Conservation (phyloP, 2,329 filamentous ascomycete genomes). For the Endoconidiophora laricicola region DNA sequence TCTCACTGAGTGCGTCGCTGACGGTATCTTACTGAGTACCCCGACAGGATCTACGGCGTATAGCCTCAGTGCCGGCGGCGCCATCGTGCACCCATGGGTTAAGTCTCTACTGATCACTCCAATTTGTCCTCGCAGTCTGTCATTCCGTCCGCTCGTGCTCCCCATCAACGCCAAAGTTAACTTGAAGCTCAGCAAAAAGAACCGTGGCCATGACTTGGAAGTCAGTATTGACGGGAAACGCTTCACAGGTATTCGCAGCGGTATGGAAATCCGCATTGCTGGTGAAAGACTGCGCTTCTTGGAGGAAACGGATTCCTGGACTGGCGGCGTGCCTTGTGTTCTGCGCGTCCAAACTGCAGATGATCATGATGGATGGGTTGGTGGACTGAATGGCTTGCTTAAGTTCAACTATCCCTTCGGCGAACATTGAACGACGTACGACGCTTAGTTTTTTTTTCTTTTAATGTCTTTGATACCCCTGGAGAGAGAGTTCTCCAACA, state of each 20-base stretch:
- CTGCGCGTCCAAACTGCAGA: constrained; percentile 44
- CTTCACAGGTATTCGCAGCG: constrained; percentile 49
- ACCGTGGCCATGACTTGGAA: constrained; percentile 58
- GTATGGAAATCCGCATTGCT: constrained; percentile 74
- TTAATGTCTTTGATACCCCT: neutral
- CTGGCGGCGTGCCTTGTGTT: constrained; percentile 79
- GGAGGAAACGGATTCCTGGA: constrained; percentile 68
- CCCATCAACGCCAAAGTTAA: constrained; percentile 74
- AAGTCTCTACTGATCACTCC: constrained; percentile 79
- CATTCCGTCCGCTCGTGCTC: constrained; percentile 79
- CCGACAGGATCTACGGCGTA: constrained; percentile 94
- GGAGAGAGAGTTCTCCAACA: no score
- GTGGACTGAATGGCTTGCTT: constrained; percentile 75
- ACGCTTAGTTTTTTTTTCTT: neutral
- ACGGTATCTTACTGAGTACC: constrained; percentile 86
- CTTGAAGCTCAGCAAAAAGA: constrained; percentile 65
- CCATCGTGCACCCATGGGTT: constrained; percentile 86
- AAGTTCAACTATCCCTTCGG: constrained; percentile 99
- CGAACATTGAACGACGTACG: constrained; percentile 2
- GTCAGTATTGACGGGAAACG: constrained; percentile 65
- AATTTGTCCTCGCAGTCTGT: constrained; percentile 82
- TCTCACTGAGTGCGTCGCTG: constrained; percentile 82
- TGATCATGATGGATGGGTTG: constrained; percentile 89
- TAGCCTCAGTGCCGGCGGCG: constrained; percentile 78
- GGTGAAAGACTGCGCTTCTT: constrained; percentile 67